Conservation (phyloP, 179 eudicot species). For the Monotropa hypopitys region DNA sequence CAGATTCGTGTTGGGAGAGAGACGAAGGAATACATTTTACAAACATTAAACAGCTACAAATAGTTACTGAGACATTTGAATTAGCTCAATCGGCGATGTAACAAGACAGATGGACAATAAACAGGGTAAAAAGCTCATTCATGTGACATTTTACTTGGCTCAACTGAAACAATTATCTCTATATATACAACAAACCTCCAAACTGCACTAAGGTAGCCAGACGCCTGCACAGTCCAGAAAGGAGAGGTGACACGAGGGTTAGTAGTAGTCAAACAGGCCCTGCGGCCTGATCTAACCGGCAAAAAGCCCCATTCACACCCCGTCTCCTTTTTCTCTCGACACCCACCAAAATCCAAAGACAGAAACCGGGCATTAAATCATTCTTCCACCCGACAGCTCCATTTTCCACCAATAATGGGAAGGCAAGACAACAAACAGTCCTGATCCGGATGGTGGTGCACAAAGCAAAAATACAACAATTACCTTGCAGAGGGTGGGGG, state of each 20-base stretch:
- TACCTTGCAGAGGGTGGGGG: background rate
- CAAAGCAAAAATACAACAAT: background rate
- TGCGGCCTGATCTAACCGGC: background rate
- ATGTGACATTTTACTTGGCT: slow-evolving; percentile 18
- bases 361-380: background rate
- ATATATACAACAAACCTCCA: slow-evolving; percentile 24
- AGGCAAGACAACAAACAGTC: slow-evolving; percentile 5
- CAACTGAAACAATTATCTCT: slow-evolving; percentile 11
- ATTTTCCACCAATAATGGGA: background rate
- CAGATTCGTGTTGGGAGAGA: background rate
- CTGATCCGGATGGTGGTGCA: background rate
- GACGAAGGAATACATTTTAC: background rate
- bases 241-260: slow-evolving; percentile 4
- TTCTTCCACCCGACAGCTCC: slow-evolving; percentile 6
- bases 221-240: slow-evolving; percentile 9
- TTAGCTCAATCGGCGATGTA: slow-evolving; percentile 10
- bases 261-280: slow-evolving; percentile 14
- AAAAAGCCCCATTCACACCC: background rate
- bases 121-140: slow-evolving; percentile 9
- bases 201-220: background rate
- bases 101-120: slow-evolving; percentile 16
- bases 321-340: background rate
- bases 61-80: slow-evolving; percentile 4
- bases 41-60: slow-evolving; percentile 9
- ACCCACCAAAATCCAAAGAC: background rate